Base-by-base conservation (phyloP, 208 protist species). In the Crithidia mellificae region DNA sequence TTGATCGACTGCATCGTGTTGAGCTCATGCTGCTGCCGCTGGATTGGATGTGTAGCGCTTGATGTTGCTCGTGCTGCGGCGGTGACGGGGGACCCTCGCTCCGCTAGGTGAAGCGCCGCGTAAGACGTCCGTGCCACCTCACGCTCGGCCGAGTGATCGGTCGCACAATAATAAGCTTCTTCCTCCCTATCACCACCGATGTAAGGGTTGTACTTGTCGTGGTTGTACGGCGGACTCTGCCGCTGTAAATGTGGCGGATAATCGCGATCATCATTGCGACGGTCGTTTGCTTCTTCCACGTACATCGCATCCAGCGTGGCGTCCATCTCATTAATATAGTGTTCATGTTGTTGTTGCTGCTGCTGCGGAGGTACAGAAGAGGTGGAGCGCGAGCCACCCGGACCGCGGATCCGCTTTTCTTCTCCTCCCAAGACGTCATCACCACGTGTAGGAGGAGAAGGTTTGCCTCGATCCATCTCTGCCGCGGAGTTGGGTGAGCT, bases 291-390 rank as follows among this genome's bases (percentile, higher is more conserved):
- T 4, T 67, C 59, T 22, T 65, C 51, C 52, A 71, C 66, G 59
- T 81, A 77, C 22, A 81, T 63, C 5, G 57, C 69, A 14, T 77
- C 70, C 27, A 81, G 39, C 32, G 77, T 81, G 6, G 66, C 74
- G 24, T 80, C 74, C 29, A 25, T n/a, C 11, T 36, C 57, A 11
- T 29, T 41, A n/a, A 12, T 32, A n/a, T 47, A 4, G 15, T 32
- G 1, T 15, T 2, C 17, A 19, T 44, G 54, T 7, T 62, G 56
- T 1, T 50, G 56, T 24, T 27, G 39, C 1, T n/a, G 39, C 5
- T 24, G 43, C 4, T 12, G 27, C n/a, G 7, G 46, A 15, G 46
- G 22, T 27, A 6, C 5, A 9, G 20, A 6, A 11, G 46, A 51
- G 9, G 20, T 8, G 20, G 8, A 8, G n/a, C 22, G 41, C 0